Evolutionary conservation across 2,329 filamentous ascomycete species (phyloP).

Genomic region (Calonectria leucothoes): DNA sequence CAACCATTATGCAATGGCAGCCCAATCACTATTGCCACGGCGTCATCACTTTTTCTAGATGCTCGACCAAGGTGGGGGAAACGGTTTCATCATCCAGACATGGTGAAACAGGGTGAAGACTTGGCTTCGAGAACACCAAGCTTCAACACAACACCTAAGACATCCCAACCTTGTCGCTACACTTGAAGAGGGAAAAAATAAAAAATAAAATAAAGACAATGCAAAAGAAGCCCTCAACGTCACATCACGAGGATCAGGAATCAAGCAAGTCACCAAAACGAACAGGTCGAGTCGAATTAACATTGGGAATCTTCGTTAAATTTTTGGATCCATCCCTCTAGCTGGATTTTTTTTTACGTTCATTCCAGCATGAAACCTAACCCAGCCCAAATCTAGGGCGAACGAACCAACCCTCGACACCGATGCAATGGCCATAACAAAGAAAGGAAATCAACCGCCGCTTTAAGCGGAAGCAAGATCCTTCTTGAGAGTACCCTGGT

Average conservation of each 20-base stretch:
- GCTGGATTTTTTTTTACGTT: conserved; percentile 50
- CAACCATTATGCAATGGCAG: conserved; percentile 20
- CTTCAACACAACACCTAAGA: background rate
- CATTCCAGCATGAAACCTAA: conserved; percentile 51
- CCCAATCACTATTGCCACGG: background rate
- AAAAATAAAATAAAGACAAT: too few species aligned
- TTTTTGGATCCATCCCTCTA: conserved; percentile 50
- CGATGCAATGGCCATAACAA: conserved; percentile 62
- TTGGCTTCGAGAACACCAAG: background rate
- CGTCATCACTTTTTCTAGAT: conserved; percentile 8
- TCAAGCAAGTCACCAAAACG: conserved; percentile 24
- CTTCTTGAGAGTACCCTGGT: conserved; percentile 99
- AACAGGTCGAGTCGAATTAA: conserved; percentile 41
- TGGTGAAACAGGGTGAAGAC: background rate
- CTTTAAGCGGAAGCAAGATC: conserved; percentile 70
- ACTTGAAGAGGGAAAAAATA: background rate
- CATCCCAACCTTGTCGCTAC: background rate
- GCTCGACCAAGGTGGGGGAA: background rate
- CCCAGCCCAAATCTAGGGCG: conserved; percentile 50
- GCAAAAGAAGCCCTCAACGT: too few species aligned
- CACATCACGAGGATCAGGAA: background rate
- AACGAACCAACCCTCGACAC: conserved; percentile 63
- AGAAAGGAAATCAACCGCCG: conserved; percentile 53
- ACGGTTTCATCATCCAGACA: background rate
- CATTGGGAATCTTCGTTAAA: conserved; percentile 50